Percentiles rank a stretch among this genome's conserved stretches.
Evolutionary conservation across 345 rosid genomes (phyloP).

Genomic region (Crucihimalaya himalaica): DNA sequence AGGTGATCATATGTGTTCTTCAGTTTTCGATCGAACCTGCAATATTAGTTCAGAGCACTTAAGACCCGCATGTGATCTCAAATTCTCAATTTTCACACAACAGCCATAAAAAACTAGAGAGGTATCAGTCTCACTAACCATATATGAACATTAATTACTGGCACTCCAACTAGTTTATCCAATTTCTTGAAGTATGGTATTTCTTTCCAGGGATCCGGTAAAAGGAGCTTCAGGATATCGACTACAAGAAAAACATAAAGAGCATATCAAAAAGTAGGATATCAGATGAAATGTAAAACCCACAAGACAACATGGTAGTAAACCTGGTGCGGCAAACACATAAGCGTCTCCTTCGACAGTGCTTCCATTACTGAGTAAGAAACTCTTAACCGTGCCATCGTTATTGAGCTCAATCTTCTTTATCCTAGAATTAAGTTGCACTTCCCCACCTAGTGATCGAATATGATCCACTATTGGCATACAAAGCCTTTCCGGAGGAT

Average conservation of each 20-base stretch:
- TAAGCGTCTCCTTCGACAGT: constrained; percentile 79
- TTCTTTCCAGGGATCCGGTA: constrained; percentile 85
- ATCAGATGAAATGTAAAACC: constrained; percentile 12
- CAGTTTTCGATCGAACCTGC: constrained; percentile 94
- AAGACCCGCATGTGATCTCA: background rate
- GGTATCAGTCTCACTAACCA: constrained; percentile 62
- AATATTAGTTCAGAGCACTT: constrained; percentile 25
- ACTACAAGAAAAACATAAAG: constrained; percentile 45
- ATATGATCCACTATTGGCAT: constrained; percentile 81
- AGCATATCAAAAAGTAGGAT: constrained; percentile 25
- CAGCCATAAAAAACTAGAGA: background rate
- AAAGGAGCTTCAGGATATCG: constrained; percentile 83
- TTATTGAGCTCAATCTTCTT: constrained; percentile 75
- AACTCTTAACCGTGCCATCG: constrained; percentile 79
- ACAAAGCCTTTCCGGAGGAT: constrained; percentile 95
- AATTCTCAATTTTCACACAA: background rate
- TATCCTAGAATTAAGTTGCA: constrained; percentile 71
- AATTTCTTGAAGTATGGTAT: constrained; percentile 77
- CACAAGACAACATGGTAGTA: constrained; percentile 12
- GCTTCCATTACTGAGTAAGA: constrained; percentile 65
- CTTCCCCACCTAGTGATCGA: constrained; percentile 81
- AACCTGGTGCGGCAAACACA: constrained; percentile 92
- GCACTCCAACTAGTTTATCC: constrained; percentile 96
- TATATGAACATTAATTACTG: constrained; percentile 94
- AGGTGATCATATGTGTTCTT: constrained; percentile 86